Evolutionary conservation across 805 yeast species (phyloP), one percentile per base, ranked within the genome.

Genomic region (Cyberlindnera misumaiensis): DNA sequence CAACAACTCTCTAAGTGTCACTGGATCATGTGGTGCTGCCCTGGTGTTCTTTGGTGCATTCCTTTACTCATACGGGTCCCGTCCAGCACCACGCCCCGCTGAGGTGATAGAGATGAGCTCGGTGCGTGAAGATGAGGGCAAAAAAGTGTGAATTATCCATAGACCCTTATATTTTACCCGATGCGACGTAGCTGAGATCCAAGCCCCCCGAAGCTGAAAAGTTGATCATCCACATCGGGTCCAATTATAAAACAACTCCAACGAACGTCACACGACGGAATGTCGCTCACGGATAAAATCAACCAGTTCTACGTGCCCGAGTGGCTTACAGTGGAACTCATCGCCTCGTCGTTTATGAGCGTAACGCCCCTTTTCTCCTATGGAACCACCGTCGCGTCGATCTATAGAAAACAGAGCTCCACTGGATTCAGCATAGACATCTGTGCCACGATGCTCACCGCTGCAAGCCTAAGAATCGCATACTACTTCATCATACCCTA

Each of bases 351-450:
- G 47, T 60, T 82, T 54, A 77, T 88, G 55, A 74, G 87, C 24
- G 74, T 84, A 53, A 83, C 96, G 0, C 97, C 97, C 2, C 59
- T 88, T 32, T 71, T 89, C 44, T 84, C 96, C 6, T 88, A 89
- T 55, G 95, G 95, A 3, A 75, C 93, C 12, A 87, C 96, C 1
- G 73, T 88, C 27, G 65, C 75, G 34, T 69, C 83, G 45, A 87
- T 88, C 11, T 71, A 77, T 50, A 65, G 70, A 34, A 71, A 74
- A 26, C 65, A 78, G 54, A 72, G 88, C 1, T 73, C 90, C 1
- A 67, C 74, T 16, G 97, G 96, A 16, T 87, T 88, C 54, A 83
- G 95, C 5, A 67, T 87, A n/a, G 97, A 89, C 60, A 84, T 89
- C 10, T 89, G 96, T 61, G 89, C 87, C 6, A 85, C 95, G 6